Conservation (phyloP, 192 early-diverging fungal species). For the Coemansia sp. region DNA sequence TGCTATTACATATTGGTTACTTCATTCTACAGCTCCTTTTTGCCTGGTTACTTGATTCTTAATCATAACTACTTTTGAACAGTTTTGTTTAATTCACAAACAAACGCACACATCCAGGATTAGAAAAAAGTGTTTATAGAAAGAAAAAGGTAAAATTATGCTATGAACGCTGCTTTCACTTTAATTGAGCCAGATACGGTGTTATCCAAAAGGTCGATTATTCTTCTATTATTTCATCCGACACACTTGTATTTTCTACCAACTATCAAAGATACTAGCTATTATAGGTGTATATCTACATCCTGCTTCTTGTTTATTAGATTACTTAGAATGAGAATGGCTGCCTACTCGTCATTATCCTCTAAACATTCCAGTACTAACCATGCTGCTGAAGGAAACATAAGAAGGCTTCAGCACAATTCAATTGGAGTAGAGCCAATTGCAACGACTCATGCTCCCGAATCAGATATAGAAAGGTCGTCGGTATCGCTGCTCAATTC, state of each 20-base stretch:
- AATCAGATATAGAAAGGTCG: neutral
- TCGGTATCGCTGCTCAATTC: neutral
- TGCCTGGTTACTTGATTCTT: neutral
- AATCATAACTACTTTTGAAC: neutral
- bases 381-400: neutral
- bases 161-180: neutral
- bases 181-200: neutral
- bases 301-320: neutral
- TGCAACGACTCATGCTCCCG: neutral
- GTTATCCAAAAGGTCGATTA: neutral
- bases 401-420: neutral
- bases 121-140: neutral
- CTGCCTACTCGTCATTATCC: neutral
- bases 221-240: neutral
- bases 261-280: neutral
- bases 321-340: neutral
- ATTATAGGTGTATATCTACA: neutral
- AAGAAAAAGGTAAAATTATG: neutral
- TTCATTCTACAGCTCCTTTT: neutral
- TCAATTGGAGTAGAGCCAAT: conserved; percentile 1
- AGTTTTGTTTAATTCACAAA: conserved; percentile 3
- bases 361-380: neutral
- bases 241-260: neutral
- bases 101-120: neutral
- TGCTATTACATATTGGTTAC: neutral